Evolutionary conservation across 1,284 basidiomycete species (phyloP), one percentile per base, ranked within the genome.

Genomic region (Pseudozyma hubeiensis): DNA sequence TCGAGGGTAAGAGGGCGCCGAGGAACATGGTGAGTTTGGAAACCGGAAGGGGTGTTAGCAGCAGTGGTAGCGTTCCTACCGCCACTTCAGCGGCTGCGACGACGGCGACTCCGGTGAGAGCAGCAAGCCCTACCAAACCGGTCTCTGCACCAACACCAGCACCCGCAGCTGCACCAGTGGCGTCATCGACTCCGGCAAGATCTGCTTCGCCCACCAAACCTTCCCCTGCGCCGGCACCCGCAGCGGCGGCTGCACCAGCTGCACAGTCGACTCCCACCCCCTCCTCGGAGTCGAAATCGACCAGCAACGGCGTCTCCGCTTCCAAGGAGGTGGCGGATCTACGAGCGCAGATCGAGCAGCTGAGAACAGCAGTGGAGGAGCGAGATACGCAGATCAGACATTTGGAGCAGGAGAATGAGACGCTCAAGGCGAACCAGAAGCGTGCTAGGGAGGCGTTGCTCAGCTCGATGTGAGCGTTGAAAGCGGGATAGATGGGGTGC

Each of bases 21-120:
- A 53, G 74, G 9, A 94, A 94, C 74, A 87, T 88, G 24, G 78
- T 89, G 64, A 85, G 87, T 71, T 82, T 89, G 51, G 87, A 88
- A 61, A 87, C 75, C 10, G 68, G 68, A 6, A 59, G 60, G 19
- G 57, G 56, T 0, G 49, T 55, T 33, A 30, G 55, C 31, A 65
- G 55, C 34, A 59, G 53, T 19, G 63, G 55, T 4, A 63, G 54
- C 34, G 52, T 69, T 4, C 58, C 72, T 30, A 63, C 52, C 34
- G 52, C 66, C 3, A 54, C 72, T 30, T 37, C 64, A 1, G 30
- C 48, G 2, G 24, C 56, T 3, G 30, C 53, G 10, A 61, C 54
- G 4, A 58, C 41, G 50, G 53, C 52, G 7, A 46, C 61, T 2
- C 55, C 73, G 7, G 45, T 69, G 14, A 47, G 53, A 44, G 19